A percentile compares a stretch with the other conserved stretches of the same genome.
Conservation (phyloP, 208 protist genomes). For the Crithidia mellificae region DNA sequence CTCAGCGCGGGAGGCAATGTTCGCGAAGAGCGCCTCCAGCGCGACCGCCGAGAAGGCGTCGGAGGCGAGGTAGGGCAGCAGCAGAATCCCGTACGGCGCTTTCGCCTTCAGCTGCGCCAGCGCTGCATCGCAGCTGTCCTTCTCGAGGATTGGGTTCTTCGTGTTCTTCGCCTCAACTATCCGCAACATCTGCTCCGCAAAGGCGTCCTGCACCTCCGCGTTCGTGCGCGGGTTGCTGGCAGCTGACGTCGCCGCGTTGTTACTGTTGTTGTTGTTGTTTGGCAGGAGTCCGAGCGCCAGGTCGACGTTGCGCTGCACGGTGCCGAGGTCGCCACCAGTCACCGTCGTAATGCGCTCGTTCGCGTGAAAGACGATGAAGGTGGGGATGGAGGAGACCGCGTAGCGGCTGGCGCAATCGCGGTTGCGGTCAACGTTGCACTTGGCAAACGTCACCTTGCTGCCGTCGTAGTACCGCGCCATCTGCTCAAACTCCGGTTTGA, state of each 20-base stretch:
- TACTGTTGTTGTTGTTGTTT: background rate
- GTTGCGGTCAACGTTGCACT: conserved; percentile 84
- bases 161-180: conserved; percentile 40
- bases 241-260: background rate
- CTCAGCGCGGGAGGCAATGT: conserved; percentile 43
- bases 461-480: conserved; percentile 56
- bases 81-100: conserved; percentile 43
- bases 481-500: conserved; percentile 70
- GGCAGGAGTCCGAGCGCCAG: conserved; percentile 33
- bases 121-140: conserved; percentile 44
- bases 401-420: conserved; percentile 60
- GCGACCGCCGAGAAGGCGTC: conserved; percentile 51
- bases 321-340: conserved; percentile 50
- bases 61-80: conserved; percentile 84
- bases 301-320: conserved; percentile 62
- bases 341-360: conserved; percentile 51
- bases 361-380: conserved; percentile 75
- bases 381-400: conserved; percentile 63
- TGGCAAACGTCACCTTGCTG: conserved; percentile 62
- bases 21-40: conserved; percentile 65
- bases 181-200: conserved; percentile 60
- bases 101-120: conserved; percentile 46
- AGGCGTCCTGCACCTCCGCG: conserved; percentile 29
- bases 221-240: background rate
- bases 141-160: conserved; percentile 45